Evolutionary conservation across 495 filamentous ascomycete genomes (phyloP).

Genomic region (Annulohypoxylon bovei): DNA sequence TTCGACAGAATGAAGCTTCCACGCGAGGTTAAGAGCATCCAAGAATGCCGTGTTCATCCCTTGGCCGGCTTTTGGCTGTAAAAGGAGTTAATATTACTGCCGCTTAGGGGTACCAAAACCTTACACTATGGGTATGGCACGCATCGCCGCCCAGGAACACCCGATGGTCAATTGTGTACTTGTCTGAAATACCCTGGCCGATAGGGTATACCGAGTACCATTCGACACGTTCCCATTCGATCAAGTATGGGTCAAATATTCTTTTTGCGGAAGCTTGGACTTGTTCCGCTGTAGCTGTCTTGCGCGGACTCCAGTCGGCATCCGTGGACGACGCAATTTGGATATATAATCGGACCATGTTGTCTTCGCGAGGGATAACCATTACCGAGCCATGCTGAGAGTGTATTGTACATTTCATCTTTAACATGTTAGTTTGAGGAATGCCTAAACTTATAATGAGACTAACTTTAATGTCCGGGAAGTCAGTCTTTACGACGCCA

Average conservation of each 20-base stretch:
- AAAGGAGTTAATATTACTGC: slow-evolving; percentile 2
- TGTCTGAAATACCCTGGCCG: slow-evolving; percentile 75
- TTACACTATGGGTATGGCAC: slow-evolving; percentile 80
- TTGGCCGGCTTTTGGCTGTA: slow-evolving; percentile 79
- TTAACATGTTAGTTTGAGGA: slow-evolving; percentile 25
- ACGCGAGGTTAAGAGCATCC: slow-evolving; percentile 83
- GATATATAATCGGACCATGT: slow-evolving; percentile 80
- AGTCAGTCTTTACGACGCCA: slow-evolving; percentile 77
- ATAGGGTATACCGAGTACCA: slow-evolving; percentile 78
- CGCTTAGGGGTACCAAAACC: slow-evolving; percentile 19
- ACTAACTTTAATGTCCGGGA: slow-evolving; percentile 74
- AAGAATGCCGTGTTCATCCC: slow-evolving; percentile 89
- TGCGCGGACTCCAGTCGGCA: slow-evolving; percentile 67
- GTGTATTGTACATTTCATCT: slow-evolving; percentile 92
- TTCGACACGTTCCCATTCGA: slow-evolving; percentile 75
- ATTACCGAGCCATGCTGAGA: slow-evolving; percentile 76
- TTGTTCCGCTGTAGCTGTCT: slow-evolving; percentile 70
- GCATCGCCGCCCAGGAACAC: slow-evolving; percentile 86
- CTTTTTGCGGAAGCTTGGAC: slow-evolving; percentile 72
- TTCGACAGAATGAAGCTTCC: slow-evolving; percentile 82
- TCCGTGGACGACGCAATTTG: slow-evolving; percentile 76
- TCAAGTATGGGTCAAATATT: slow-evolving; percentile 72
- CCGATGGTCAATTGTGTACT: slow-evolving; percentile 72
- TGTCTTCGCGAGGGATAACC: slow-evolving; percentile 78
- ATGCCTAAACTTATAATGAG: slow-evolving; percentile 8